These are phyloP conservation scores for Chlamydomonas reinhardtii DNA, from an alignment of 163 green algal species.

Conservation along the genomic window DNA sequence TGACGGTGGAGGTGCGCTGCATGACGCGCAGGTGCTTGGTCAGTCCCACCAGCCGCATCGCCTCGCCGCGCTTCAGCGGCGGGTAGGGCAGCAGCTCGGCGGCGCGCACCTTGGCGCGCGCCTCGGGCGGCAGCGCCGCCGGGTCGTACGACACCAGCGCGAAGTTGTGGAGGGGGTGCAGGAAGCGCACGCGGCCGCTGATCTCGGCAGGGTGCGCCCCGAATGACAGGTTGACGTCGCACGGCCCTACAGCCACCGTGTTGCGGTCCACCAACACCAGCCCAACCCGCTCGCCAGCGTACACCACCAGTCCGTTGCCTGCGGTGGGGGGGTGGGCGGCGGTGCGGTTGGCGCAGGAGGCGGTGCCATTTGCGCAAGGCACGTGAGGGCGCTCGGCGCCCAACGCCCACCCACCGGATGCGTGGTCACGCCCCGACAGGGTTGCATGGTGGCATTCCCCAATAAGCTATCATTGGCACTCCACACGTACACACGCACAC, in stretches of 20 bases:
- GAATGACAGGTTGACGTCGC: constrained; percentile 90
- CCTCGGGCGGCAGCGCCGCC: constrained; percentile 72
- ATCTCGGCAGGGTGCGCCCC: constrained; percentile 87
- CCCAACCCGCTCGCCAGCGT: constrained; percentile 61
- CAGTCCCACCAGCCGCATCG: constrained; percentile 82
- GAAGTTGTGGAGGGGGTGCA: constrained; percentile 96
- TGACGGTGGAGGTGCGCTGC: constrained; percentile 80
- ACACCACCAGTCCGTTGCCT: constrained; percentile 68
- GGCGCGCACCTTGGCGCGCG: constrained; percentile 61
- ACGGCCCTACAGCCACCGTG: constrained; percentile 83
- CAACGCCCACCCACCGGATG: too few relatives aligned
- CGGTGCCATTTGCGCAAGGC: neutral
- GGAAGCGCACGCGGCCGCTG: constrained; percentile 79
- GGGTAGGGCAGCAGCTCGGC: constrained; percentile 62
- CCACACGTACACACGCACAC: too few relatives aligned
- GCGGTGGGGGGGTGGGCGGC: neutral
- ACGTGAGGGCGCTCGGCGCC: too few relatives aligned
- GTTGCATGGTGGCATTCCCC: too few relatives aligned
- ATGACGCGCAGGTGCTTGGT: constrained; percentile 83
- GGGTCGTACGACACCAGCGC: constrained; percentile 86
- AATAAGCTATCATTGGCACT: too few relatives aligned
- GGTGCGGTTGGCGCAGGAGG: too few relatives aligned
- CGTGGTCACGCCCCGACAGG: too few relatives aligned
- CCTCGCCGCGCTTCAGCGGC: constrained; percentile 70
- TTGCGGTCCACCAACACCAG: constrained; percentile 92